Base-by-base conservation (phyloP, 1,284 basidiomycete species). In the Irpex lacteus region DNA sequence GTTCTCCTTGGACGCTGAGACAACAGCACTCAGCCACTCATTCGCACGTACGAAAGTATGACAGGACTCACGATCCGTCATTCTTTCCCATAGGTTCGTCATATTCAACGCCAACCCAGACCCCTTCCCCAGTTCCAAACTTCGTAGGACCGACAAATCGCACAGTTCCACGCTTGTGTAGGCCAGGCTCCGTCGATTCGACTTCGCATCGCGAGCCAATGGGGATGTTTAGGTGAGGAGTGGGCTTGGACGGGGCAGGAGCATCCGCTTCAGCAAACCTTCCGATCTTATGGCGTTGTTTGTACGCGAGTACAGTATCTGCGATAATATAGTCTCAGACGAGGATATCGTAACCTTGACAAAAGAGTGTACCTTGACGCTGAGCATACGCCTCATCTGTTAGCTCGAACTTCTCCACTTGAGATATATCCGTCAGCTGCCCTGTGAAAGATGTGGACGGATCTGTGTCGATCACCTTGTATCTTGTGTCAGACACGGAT, bases 11-110 rank as follows among this genome's bases (percentile, higher is more conserved):
- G 1, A 98, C 92, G 0, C 95, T 97, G 68, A n/a, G 60, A 64
- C 4, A 65, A 58, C 19, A 62, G 52, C 15, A 18, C 54, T 62
- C 64, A 58, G 65, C 26, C 26, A 64, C 34, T 5, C 4, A 13
- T 13, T 11, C 5, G 34, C n/a, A 18, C 63, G 58, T 26, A 56
- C 21, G 50, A 38, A 44, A 7, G 37, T 19, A 57, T 32, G 52
- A 40, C 57, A 61, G 38, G 32, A 87, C 94, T 80, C 75, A 96
- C 94, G 89, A 89, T 69, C 97, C 97, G 75, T 98, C 92, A 68
- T 97, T 96, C 79, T 96, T 98, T 9, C 97, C 96, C 9, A 95
- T 84, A 1, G 98, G 97, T 72, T 98, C 98, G 73, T 99, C 98
- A 71, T 97, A 94, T 76, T 98, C 94, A 5, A 99, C 82, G 0